A percentile compares a stretch with the other conserved stretches of the same genome.
phyloP scores from a whole-genome alignment of 169 alveolate species.

The Babesia sp. region DNA sequence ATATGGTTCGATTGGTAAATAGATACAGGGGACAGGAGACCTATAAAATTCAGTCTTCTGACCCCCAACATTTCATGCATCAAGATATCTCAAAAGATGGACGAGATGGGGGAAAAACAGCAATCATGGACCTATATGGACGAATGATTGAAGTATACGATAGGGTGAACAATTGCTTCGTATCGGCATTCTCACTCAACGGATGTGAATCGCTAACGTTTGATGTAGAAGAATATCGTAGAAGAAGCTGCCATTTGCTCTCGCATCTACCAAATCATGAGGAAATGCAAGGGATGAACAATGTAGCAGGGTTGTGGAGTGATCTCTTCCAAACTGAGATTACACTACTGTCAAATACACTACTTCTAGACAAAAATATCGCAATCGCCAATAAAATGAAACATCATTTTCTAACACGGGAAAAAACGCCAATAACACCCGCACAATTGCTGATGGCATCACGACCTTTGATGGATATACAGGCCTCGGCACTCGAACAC shows the following conservation, averaged over 20 bases:
- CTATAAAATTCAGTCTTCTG: not conserved
- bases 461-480: slow-evolving; percentile 9
- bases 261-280: slow-evolving; percentile 47
- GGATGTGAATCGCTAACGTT: slow-evolving; percentile 24
- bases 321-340: slow-evolving; percentile 58
- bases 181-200: slow-evolving; percentile 3
- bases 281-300: slow-evolving; percentile 56
- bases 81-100: not conserved
- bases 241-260: slow-evolving; percentile 7
- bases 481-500: slow-evolving; percentile 5
- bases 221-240: slow-evolving; percentile 29
- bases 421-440: not conserved
- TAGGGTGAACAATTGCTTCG: slow-evolving; percentile 20
- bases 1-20: slow-evolving; percentile 13
- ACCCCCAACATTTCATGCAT: not conserved
- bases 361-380: slow-evolving; percentile 45
- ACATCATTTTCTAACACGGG: slow-evolving; percentile 13
- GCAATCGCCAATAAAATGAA: slow-evolving; percentile 46
- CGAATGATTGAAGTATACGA: slow-evolving; percentile 20
- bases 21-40: not conserved
- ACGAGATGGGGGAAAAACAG: not conserved
- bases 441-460: slow-evolving; percentile 4
- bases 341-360: slow-evolving; percentile 23
- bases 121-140: slow-evolving; percentile 7
- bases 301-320: slow-evolving; percentile 53